These are phyloP conservation scores for Thamnidium elegans DNA, from an alignment of 192 early-diverging fungal species.

Conservation along the genomic window DNA sequence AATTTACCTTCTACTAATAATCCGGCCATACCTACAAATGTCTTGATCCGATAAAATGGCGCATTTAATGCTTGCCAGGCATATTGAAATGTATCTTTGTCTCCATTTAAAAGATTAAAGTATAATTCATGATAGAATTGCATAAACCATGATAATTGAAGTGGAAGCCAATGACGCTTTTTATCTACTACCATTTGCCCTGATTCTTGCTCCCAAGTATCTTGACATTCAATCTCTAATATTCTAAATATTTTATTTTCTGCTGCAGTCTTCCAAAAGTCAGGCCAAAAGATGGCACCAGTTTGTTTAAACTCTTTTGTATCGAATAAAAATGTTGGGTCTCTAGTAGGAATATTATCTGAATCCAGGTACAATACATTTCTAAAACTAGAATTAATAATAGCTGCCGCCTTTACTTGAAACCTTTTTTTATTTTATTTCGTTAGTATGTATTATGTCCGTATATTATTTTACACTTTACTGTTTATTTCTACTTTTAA, in stretches of 20 bases:
- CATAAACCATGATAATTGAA: constrained; percentile 35
- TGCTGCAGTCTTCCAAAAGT: constrained; percentile 40
- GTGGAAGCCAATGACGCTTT: constrained; percentile 27
- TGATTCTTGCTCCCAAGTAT: constrained; percentile 44
- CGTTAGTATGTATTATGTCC: background rate
- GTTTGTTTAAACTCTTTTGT: constrained; percentile 25
- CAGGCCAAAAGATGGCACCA: constrained; percentile 51
- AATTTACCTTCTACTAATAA: constrained; percentile 14
- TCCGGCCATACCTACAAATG: constrained; percentile 30
- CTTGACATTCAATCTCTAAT: constrained; percentile 28
- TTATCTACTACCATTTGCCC: constrained; percentile 39
- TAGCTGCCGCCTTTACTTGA: constrained; percentile 46
- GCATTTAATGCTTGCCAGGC: constrained; percentile 29
- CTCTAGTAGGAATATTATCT: constrained; percentile 40
- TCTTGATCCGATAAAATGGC: constrained; percentile 18
- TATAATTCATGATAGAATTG: constrained; percentile 32
- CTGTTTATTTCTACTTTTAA: constrained; percentile 23
- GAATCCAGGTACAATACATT: constrained; percentile 47
- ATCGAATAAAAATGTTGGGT: constrained; percentile 45
- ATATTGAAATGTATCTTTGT: constrained; percentile 39
- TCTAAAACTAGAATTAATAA: constrained; percentile 38
- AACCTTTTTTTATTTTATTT: constrained; percentile 21
- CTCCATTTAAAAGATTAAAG: constrained; percentile 35
- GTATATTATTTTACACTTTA: constrained; percentile 7
- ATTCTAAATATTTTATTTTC: constrained; percentile 38